Evolutionary conservation across 768 basidiomycete species (phyloP), one percentile per base, ranked within the genome.

Genomic region (Pisolithus sp.): DNA sequence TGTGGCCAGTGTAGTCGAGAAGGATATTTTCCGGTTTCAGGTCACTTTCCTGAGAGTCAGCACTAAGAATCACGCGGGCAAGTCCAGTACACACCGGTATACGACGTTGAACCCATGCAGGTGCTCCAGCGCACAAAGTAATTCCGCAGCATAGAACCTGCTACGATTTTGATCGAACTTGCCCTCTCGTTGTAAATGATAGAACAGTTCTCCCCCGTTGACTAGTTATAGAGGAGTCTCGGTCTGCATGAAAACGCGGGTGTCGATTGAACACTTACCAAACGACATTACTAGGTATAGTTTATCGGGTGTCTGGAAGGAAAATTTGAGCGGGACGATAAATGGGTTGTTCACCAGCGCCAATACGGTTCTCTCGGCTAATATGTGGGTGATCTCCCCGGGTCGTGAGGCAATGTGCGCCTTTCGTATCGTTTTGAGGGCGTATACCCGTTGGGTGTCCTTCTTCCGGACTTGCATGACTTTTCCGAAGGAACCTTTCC

Each of bases 401-500:
- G 89, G 90, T 1, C 95, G 82, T 31, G 90, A 89, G 5, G 95
- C 96, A 58, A 98, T 98, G 63, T 96, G 92, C 4, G 95, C 95
- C 70, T 99, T 99, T 49, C 94, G 83, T 61, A 98, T 97, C 3
- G 96, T 97, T 75, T 98, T 98, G 62, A 99, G 76, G 2, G 95
- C 95, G 72, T 99, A 99, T 62, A 99, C 89, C 52, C 96, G 91
- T 59, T 91, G 82, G 1, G 96, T 98, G 70, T 99, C 93, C 73
- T 96, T 94, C 74, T 99, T 99, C 49, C 93, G 86, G 39, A 99
- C 95, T 78, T 99, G 95, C 96, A 98, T 98, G 36, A 95, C 94
- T 71, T 99, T 99, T 15, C 96, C 95, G 61, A 99, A 99, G 54
- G 85, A 88, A 10, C 96, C 95, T 70, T 97, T 97, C 18, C 95